phyloP scores from a whole-genome alignment of 805 yeast genomes.

The Grigorovia transvaalensis region DNA sequence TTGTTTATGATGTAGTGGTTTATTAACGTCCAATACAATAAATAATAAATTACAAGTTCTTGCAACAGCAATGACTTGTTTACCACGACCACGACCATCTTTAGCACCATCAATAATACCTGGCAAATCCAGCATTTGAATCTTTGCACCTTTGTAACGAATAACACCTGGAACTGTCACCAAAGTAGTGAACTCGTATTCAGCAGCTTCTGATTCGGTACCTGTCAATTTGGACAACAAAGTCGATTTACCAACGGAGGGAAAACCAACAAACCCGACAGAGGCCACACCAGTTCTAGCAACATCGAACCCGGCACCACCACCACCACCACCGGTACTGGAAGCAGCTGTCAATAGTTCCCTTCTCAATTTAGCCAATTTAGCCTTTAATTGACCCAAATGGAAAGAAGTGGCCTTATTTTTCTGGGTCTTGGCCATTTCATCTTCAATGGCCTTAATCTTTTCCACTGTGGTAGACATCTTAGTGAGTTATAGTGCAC shows the following conservation, averaged over 20 bases:
- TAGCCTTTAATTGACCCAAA: slow-evolving; percentile 94
- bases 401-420: slow-evolving; percentile 97
- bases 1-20: slow-evolving; percentile 88
- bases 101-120: slow-evolving; percentile 89
- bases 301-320: slow-evolving; percentile 92
- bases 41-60: slow-evolving; percentile 90
- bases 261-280: slow-evolving; percentile 96
- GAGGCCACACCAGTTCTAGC: slow-evolving; percentile 98
- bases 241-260: slow-evolving; percentile 84
- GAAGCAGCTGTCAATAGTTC: slow-evolving; percentile 68
- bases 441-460: slow-evolving; percentile 85
- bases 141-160: slow-evolving; percentile 91
- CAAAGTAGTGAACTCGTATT: slow-evolving; percentile 92
- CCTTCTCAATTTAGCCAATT: slow-evolving; percentile 87
- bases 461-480: slow-evolving; percentile 65
- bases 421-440: slow-evolving; percentile 96
- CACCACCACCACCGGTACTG: slow-evolving; percentile 79
- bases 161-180: slow-evolving; percentile 97
- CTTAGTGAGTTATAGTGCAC: neutral
- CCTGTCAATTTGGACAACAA: slow-evolving; percentile 83
- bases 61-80: slow-evolving; percentile 98
- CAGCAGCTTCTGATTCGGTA: slow-evolving; percentile 96
- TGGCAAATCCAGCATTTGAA: slow-evolving; percentile 89
- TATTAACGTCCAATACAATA: slow-evolving; percentile 90
- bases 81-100: slow-evolving; percentile 88